A percentile compares a stretch with the other conserved stretches of the same genome.
Evolutionary conservation across 2,329 filamentous ascomycete genomes (phyloP).

Genomic region (Pseudogymnoascus sp.): DNA sequence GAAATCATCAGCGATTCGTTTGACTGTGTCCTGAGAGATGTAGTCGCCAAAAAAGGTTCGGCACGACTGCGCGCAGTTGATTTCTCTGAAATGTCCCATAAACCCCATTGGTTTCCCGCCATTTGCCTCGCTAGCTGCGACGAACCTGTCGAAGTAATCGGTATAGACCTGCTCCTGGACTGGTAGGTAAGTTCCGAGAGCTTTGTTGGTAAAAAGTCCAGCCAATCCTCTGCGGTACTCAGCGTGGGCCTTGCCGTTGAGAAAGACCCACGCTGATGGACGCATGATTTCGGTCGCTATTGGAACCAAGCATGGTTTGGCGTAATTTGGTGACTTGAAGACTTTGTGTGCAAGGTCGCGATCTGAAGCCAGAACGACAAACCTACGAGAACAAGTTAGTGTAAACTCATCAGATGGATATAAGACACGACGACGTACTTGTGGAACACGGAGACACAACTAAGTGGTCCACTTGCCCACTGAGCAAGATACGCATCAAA

Average conservation of each 20-base stretch:
- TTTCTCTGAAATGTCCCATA: constrained; percentile 66
- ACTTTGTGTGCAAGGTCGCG: constrained; percentile 73
- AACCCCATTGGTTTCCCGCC: constrained; percentile 52
- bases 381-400: constrained; percentile 37
- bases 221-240: constrained; percentile 71
- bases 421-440: constrained; percentile 43
- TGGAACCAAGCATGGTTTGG: constrained; percentile 72
- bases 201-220: constrained; percentile 64
- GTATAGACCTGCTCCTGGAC: constrained; percentile 64
- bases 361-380: constrained; percentile 69
- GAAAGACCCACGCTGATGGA: constrained; percentile 68
- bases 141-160: constrained; percentile 60
- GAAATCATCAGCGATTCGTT: constrained; percentile 70
- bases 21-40: constrained; percentile 61
- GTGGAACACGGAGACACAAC: constrained; percentile 78
- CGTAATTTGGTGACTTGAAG: constrained; percentile 67
- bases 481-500: constrained; percentile 67
- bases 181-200: constrained; percentile 62
- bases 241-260: constrained; percentile 66
- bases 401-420: background rate
- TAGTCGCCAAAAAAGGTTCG: constrained; percentile 75
- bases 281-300: constrained; percentile 66
- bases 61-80: constrained; percentile 71
- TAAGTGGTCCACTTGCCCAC: constrained; percentile 69
- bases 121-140: constrained; percentile 46